These are phyloP conservation scores for Omphalotus olearius DNA, from an alignment of 1,284 basidiomycete species.

Conservation along the genomic window DNA sequence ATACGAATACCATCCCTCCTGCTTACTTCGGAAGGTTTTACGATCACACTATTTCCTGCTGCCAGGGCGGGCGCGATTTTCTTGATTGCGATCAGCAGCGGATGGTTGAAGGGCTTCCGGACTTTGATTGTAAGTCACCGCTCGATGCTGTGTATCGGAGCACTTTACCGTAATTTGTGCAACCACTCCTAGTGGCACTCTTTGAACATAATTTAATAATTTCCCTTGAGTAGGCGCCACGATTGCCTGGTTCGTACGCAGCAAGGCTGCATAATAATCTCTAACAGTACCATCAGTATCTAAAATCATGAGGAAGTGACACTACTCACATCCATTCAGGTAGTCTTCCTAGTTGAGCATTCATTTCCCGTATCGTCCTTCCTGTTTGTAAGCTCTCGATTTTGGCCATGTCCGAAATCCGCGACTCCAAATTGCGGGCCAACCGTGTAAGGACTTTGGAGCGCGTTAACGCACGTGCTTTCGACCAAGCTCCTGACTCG, in stretches of 20 bases:
- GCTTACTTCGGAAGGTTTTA: constrained; percentile 75
- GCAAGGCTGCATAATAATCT: constrained; percentile 70
- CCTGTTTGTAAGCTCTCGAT: constrained; percentile 78
- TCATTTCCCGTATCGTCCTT: constrained; percentile 74
- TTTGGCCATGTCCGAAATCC: constrained; percentile 53
- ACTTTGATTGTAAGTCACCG: constrained; percentile 3
- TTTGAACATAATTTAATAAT: constrained; percentile 71
- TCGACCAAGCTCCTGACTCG: constrained; percentile 68
- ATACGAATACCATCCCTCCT: background rate
- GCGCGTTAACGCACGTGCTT: constrained; percentile 49
- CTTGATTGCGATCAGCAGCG: constrained; percentile 78
- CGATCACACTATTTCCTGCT: constrained; percentile 77
- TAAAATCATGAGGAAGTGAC: constrained; percentile 1
- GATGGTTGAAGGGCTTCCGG: constrained; percentile 76
- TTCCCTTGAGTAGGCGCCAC: constrained; percentile 78
- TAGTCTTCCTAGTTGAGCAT: constrained; percentile 63
- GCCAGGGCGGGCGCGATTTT: constrained; percentile 84
- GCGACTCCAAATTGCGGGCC: constrained; percentile 54
- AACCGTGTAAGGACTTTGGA: constrained; percentile 63
- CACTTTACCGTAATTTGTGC: constrained; percentile 71
- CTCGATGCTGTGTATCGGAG: background rate
- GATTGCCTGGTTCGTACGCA: constrained; percentile 64
- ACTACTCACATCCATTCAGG: constrained; percentile 76
- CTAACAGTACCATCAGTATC: constrained; percentile 30
- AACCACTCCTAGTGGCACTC: constrained; percentile 78